A percentile compares a stretch with the other conserved stretches of the same genome.
Conservation (phyloP, 768 basidiomycete genomes). For the Tulasnella sp. region DNA sequence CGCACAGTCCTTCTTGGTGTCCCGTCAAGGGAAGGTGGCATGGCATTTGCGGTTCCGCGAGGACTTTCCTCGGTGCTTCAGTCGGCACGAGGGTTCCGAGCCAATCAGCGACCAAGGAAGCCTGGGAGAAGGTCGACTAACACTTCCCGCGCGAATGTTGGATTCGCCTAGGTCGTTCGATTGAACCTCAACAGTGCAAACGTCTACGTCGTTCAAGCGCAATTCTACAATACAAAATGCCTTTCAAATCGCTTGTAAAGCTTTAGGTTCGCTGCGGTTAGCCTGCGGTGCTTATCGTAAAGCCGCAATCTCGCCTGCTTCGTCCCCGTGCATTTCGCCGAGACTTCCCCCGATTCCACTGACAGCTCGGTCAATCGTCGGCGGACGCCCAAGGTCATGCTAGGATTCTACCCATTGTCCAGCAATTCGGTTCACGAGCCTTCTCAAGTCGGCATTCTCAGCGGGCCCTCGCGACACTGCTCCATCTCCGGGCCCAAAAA, state of each 20-base stretch:
- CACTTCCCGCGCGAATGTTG: not conserved
- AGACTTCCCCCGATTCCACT: not conserved
- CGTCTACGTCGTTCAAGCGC: not conserved
- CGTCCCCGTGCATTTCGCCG: not conserved
- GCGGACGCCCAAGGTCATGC: not conserved
- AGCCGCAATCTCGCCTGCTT: not conserved
- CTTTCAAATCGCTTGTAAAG: not conserved
- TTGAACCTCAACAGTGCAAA: not conserved
- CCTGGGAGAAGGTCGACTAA: not conserved
- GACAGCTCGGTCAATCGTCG: slow-evolving; percentile 19
- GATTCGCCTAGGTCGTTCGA: not conserved
- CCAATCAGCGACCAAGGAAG: not conserved
- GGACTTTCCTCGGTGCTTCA: not conserved
- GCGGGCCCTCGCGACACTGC: slow-evolving; percentile 1
- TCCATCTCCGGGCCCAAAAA: slow-evolving; percentile 12
- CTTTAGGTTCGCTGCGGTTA: not conserved
- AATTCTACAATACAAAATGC: not conserved
- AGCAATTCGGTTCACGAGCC: not conserved
- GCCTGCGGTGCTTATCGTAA: slow-evolving; percentile 11
- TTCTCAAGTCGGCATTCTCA: slow-evolving; percentile 16
- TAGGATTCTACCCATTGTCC: not conserved
- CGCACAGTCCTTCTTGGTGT: not conserved
- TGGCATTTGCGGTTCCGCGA: not conserved
- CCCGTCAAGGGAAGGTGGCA: not conserved
- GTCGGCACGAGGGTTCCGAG: not conserved